Base-by-base conservation (phyloP, 495 filamentous ascomycete genomes). In the Penicillium ucsense region DNA sequence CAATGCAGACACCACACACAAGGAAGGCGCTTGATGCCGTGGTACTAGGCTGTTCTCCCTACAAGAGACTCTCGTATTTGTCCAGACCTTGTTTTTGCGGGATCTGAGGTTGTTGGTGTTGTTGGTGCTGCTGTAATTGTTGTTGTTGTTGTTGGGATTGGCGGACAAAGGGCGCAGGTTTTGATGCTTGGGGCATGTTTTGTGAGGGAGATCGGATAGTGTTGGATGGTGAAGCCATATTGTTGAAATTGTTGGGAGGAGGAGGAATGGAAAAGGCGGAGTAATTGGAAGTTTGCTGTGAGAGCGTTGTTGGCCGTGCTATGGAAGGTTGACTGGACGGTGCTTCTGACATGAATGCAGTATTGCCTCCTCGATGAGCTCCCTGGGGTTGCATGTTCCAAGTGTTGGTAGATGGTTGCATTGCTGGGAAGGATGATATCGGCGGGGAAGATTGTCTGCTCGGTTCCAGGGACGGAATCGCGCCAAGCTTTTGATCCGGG, bases 31-130 rank as follows among this genome's bases (percentile, higher is more conserved):
- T 20, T 2, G 2, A 1, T 20, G 20, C 20, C 20, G 1, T 20
- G 20, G 20, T 20, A 20, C 20, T 20, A 2, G 20, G 20, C 2
- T 20, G 20, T 20, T 20, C 20, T 20, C 33, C 5, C 61, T 41
- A 94, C 48, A 94, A 59, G 54, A 94, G 68, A 63, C 88, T 92
- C 56, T 88, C 83, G 55, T 87, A 94, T 56, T 83, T 84, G 62
- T 88, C 86, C 59, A 94, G 66, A 6, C 85, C 86, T 50, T 78
- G 70, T 38, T 67, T 64, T 44, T 65, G 66, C 31, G 66, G 57
- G 41, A 37, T 46, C 45, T 53, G 53, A 11, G 74, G 51, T 67
- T 70, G 51, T 37, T 38, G 30, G 51, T 41, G 54, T 29, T 46
- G 42, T 44, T 53, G 60, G 29, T 10, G 35, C 20, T 20, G 20